Conservation (phyloP, 345 rosid species). For the Euphorbia peplus region DNA sequence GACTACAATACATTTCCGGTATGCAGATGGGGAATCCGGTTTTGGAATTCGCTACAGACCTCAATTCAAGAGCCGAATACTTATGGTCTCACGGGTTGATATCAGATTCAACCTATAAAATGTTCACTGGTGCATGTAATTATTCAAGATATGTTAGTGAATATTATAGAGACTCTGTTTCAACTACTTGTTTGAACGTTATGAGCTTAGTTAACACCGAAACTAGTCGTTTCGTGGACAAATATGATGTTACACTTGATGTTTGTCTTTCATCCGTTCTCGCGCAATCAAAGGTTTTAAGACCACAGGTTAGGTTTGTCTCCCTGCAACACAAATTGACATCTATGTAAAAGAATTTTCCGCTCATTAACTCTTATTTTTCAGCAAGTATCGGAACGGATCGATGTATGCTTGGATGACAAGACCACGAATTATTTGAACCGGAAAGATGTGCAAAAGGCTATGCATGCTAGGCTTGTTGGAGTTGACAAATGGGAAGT, state of each 20-base stretch:
- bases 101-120: constrained; percentile 78
- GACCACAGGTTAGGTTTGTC: constrained; percentile 65
- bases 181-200: constrained; percentile 64
- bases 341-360: background rate
- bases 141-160: constrained; percentile 90
- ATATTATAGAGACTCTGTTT: constrained; percentile 72
- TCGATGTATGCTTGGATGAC: constrained; percentile 96
- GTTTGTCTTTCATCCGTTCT: constrained; percentile 79
- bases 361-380: background rate
- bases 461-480: constrained; percentile 86
- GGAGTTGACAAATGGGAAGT: constrained; percentile 79
- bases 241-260: constrained; percentile 89
- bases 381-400: constrained; percentile 22
- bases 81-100: constrained; percentile 98
- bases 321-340: background rate
- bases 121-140: constrained; percentile 84
- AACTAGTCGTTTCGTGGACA: constrained; percentile 86
- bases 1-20: background rate
- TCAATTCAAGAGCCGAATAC: constrained; percentile 90
- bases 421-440: constrained; percentile 80
- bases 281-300: constrained; percentile 72
- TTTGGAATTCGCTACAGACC: constrained; percentile 77
- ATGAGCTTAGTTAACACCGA: constrained; percentile 74
- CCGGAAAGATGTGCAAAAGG: constrained; percentile 76
- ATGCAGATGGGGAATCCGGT: constrained; percentile 92